Conservation (phyloP, 176 grass and related monocot genomes). For the Lolium rigidum region DNA sequence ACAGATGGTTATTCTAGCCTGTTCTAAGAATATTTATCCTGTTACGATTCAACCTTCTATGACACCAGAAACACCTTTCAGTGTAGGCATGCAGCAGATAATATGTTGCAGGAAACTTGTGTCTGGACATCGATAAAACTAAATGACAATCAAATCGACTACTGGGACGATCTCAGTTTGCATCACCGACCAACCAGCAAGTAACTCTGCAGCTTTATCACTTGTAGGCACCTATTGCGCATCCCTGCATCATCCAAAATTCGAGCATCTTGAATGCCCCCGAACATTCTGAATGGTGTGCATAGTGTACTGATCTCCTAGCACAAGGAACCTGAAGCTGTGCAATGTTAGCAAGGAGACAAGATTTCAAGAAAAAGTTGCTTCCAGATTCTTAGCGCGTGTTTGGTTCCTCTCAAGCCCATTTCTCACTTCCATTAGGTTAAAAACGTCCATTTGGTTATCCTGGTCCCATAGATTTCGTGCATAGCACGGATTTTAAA, state of each 20-base stretch:
- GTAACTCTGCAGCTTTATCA: not conserved
- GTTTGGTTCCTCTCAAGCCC: too few species aligned
- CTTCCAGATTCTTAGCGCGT: constrained; percentile 20
- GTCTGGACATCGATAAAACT: not conserved
- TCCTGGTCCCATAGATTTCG: too few species aligned
- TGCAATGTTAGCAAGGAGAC: not conserved
- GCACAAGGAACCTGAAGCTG: not conserved
- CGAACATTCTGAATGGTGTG: not conserved
- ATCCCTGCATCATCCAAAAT: not conserved
- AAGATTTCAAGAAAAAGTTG: not conserved
- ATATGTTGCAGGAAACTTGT: not conserved
- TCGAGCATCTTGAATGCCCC: not conserved
- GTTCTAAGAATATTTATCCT: too few species aligned
- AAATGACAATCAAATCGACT: not conserved
- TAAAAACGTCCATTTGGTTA: too few species aligned
- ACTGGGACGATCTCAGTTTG: not conserved
- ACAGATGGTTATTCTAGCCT: too few species aligned
- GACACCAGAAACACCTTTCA: not conserved
- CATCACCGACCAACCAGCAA: not conserved
- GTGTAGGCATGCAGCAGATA: not conserved
- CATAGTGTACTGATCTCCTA: not conserved
- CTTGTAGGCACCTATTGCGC: not conserved
- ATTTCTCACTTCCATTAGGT: too few species aligned
- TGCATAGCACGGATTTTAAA: too few species aligned
- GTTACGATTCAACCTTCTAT: not conserved